Base-by-base conservation (phyloP, 2,329 filamentous ascomycete species). In the Biscogniauxia mediterranea region DNA sequence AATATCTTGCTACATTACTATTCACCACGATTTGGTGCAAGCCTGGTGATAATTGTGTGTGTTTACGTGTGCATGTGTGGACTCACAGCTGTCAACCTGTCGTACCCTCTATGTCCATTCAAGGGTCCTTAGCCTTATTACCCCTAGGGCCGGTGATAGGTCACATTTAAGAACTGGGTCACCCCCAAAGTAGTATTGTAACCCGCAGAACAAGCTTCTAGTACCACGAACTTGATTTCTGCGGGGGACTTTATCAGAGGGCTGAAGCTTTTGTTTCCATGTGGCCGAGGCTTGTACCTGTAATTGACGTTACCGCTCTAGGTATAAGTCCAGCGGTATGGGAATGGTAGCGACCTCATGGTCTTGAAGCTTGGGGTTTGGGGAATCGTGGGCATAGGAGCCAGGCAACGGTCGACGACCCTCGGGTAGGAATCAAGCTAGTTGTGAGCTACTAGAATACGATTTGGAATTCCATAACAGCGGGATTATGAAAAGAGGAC, bases 121-220 rank as follows among this genome's bases (percentile, higher is more conserved):
- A 32, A 32, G 28, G 28, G 50, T 52, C 19, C 50, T 52, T 21
- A 25, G 50, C 21, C 50, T 25, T 52, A 52, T 21, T 52, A 25
- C 6, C 21, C 19, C 21, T 25, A 25, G 50, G 21, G 9, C 2
- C 21, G 19, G 50, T 52, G 50, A 52, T 25, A 19, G 23, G 50
- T 21, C 50, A 52, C 50, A 6, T 52, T 52, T n/a, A 17, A 23
- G 50, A 6, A 52, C 19, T 52, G 50, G 15, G 5, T 5, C 8
- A 7, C 50, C 50, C 50, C 50, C 9, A 46, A 11, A 25, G 21
- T 52, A 21, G 50, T 25, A 52, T 25, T 21, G 19, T 19, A 52
- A 52, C 50, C 50, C 50, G 21, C 50, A 21, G 50, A 52, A 52
- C 50, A 52, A 52, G 50, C 50, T 52, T 52, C 38, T 15, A 46